Base-by-base conservation (phyloP, 1,139 yeast species). In the Pichia sp. region DNA sequence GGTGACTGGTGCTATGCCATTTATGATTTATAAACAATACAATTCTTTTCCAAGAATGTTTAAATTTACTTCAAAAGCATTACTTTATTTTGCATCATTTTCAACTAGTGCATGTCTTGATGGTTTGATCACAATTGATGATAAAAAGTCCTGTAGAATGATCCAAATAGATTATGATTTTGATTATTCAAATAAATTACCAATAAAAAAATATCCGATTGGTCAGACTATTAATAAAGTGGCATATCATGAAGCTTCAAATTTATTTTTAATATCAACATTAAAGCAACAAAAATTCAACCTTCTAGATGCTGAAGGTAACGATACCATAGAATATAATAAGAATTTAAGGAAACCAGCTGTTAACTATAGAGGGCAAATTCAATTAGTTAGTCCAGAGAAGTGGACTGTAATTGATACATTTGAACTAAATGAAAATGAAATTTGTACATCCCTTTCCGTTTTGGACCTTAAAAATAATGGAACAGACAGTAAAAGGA, bases 321-420 rank as follows among this genome's bases (percentile, higher is more conserved):
- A 75, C 29, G 76, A 75, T 0, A 71, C 85, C 46, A 79, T 79
- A 5, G 94, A 92, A 1, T 68, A 74, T 4, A 74, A 75, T 50
- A 76, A 74, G 18, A 66, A 58, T 58, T 29, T 72, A 56, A 64
- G 76, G 63, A 63, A 58, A 77, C 52, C 51, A 8, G 30, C 75
- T 71, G 37, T 34, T 49, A 50, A 47, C 47, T 43, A 40, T 40
- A 38, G 56, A 46, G 51, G 88, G 86, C 0, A 61, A 60, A 27
- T 90, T 8, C 76, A 81, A 50, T 68, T 90, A 43, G 60, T 90
- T 0, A 85, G 94, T 1, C 92, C 96, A 0, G 69, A 70, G 42
- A 80, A 80, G 26, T 89, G 96, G 96, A 69, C 79, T 1, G 77
- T 83, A 0, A 83, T 89, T 58, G 97, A 89, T 58, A 74, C 76